Evolutionary conservation across 73 alveolate species (phyloP).

Genomic region (Uronychia binucleata): DNA sequence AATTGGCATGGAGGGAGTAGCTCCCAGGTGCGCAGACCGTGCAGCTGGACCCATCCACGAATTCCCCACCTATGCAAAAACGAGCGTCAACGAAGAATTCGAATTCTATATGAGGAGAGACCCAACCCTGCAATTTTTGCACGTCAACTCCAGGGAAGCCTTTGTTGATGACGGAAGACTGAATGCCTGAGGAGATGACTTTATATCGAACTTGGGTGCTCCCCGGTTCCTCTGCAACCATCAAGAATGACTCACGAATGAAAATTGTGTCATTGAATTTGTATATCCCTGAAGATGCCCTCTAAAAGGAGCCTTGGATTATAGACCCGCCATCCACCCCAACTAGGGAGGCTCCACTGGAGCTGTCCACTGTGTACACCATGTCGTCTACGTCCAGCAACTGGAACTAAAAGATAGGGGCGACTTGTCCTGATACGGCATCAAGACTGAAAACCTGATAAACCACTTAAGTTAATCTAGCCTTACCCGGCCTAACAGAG

Average conservation of each 20-base stretch:
- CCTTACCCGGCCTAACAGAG: neutral
- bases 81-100: slow-evolving; percentile 1
- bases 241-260: neutral
- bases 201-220: neutral
- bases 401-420: neutral
- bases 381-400: neutral
- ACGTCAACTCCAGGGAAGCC: neutral
- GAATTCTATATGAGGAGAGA: neutral
- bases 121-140: neutral
- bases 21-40: slow-evolving; percentile 35
- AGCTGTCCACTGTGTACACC: neutral
- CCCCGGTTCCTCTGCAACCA: neutral
- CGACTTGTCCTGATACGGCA: neutral
- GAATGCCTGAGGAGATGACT: neutral
- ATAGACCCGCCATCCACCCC: neutral
- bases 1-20: slow-evolving; percentile 15
- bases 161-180: neutral
- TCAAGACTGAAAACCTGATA: neutral
- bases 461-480: neutral
- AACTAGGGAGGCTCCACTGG: neutral
- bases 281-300: neutral
- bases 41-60: slow-evolving; percentile 12
- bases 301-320: neutral
- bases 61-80: slow-evolving; percentile 45
- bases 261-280: neutral